Percentiles rank a stretch among this genome's conserved stretches.
phyloP scores from a whole-genome alignment of 2,329 filamentous ascomycete species.

The Shiraia bambusicola region DNA sequence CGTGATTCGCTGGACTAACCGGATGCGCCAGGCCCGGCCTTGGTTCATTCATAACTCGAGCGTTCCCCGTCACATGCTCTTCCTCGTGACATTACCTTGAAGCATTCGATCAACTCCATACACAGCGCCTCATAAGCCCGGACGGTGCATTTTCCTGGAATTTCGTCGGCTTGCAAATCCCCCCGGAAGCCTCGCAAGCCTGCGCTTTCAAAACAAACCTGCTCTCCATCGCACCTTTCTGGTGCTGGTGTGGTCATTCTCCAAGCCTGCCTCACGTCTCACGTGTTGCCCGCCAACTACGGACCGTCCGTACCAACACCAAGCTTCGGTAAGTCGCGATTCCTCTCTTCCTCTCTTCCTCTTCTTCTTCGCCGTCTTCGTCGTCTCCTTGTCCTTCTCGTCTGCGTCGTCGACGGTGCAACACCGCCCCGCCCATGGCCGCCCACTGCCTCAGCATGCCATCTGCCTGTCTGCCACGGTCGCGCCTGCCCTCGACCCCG shows the following conservation, averaged over 20 bases:
- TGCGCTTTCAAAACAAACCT: too few relatives aligned
- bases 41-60: background rate
- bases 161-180: too few relatives aligned
- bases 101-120: too few relatives aligned
- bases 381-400: background rate
- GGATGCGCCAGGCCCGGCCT: conserved; percentile 4
- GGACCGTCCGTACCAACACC: background rate
- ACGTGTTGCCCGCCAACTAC: background rate
- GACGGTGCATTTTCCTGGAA: too few relatives aligned
- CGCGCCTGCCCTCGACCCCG: conserved; percentile 12
- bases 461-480: conserved; percentile 11
- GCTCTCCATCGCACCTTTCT: too few relatives aligned
- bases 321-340: background rate
- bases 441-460: conserved; percentile 3
- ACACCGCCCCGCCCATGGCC: background rate
- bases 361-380: background rate
- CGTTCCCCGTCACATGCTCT: background rate
- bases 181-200: too few relatives aligned
- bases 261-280: too few relatives aligned
- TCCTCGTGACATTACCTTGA: too few relatives aligned
- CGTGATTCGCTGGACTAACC: conserved; percentile 11
- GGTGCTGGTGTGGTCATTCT: too few relatives aligned
- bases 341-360: background rate
- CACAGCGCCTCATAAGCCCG: too few relatives aligned
- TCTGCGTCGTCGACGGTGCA: background rate